Conservation (phyloP, 1,284 basidiomycete species). For the Ustilago vetiveriae region DNA sequence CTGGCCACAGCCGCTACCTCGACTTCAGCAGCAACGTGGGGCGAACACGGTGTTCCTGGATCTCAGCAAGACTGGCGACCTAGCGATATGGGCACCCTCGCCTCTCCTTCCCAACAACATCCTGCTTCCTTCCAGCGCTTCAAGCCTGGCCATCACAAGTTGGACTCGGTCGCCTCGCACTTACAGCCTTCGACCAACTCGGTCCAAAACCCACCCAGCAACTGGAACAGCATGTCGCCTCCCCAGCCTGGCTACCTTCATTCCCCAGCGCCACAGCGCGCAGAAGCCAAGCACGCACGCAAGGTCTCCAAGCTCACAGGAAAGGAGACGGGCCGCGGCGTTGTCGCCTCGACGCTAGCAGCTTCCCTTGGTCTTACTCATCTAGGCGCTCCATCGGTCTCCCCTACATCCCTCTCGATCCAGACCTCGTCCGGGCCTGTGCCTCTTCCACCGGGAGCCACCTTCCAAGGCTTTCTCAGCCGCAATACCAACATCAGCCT, state of each 20-base stretch:
- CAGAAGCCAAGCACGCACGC: conserved; percentile 33
- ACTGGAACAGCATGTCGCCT: conserved; percentile 41
- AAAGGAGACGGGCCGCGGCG: conserved; percentile 31
- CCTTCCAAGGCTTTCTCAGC: conserved; percentile 55
- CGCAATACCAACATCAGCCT: conserved; percentile 60
- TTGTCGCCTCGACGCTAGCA: conserved; percentile 25
- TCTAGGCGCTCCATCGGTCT: conserved; percentile 8
- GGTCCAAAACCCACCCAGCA: conserved; percentile 18
- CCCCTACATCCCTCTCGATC: conserved; percentile 6
- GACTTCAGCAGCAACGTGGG: conserved; percentile 43
- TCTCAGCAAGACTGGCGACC: conserved; percentile 45
- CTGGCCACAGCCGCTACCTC: conserved; percentile 15
- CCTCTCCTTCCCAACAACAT: conserved; percentile 25
- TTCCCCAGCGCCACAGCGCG: conserved; percentile 5
- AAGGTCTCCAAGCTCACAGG: conserved; percentile 47
- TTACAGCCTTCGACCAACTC: conserved; percentile 29
- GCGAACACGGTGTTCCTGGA: conserved; percentile 48
- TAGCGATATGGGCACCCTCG: conserved; percentile 53
- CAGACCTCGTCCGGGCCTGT: conserved; percentile 19
- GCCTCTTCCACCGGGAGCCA: conserved; percentile 46
- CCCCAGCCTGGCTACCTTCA: conserved; percentile 27
- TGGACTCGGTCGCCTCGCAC: conserved; percentile 26
- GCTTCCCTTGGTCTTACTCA: conserved; percentile 34
- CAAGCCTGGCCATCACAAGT: conserved; percentile 25
- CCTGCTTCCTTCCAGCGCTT: conserved; percentile 22